phyloP scores from a whole-genome alignment of 2,329 filamentous ascomycete genomes.

The Amesomyces nigricolor region DNA sequence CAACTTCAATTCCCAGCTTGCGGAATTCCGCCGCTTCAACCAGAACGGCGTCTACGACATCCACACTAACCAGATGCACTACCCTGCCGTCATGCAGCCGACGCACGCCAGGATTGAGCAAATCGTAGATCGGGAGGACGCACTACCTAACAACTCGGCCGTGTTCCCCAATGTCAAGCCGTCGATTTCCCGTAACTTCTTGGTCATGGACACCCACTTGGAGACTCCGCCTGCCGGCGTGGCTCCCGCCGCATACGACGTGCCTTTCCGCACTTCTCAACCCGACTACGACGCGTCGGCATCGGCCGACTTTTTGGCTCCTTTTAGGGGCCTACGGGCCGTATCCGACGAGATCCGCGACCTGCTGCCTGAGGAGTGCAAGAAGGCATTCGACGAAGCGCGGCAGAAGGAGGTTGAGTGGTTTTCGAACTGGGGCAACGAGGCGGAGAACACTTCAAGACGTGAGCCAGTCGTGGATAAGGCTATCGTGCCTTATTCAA shows the following conservation, averaged over 20 bases:
- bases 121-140: slow-evolving; percentile 44
- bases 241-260: slow-evolving; percentile 40
- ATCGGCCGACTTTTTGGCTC: slow-evolving; percentile 40
- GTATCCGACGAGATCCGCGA: slow-evolving; percentile 61
- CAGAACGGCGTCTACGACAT: slow-evolving; percentile 80
- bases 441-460: slow-evolving; percentile 52
- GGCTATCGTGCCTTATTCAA: slow-evolving; percentile 55
- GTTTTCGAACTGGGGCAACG: slow-evolving; percentile 68
- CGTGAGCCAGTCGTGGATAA: slow-evolving; percentile 56
- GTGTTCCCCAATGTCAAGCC: slow-evolving; percentile 45
- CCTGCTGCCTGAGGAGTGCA: slow-evolving; percentile 64
- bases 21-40: slow-evolving; percentile 62
- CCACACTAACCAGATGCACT: slow-evolving; percentile 89
- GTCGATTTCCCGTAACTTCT: slow-evolving; percentile 50
- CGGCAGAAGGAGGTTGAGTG: slow-evolving; percentile 61
- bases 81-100: slow-evolving; percentile 81
- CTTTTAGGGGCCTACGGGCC: slow-evolving; percentile 57
- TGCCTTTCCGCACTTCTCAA: slow-evolving; percentile 35
- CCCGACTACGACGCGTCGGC: slow-evolving; percentile 32
- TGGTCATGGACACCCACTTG: slow-evolving; percentile 50
- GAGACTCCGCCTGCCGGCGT: slow-evolving; percentile 47
- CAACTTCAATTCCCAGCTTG: slow-evolving; percentile 74
- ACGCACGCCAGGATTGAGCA: slow-evolving; percentile 80
- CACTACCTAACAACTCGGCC: slow-evolving; percentile 28
- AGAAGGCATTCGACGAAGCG: slow-evolving; percentile 65